phyloP scores from a whole-genome alignment of 441 rosid species.

The Dalechampia spathulata region DNA sequence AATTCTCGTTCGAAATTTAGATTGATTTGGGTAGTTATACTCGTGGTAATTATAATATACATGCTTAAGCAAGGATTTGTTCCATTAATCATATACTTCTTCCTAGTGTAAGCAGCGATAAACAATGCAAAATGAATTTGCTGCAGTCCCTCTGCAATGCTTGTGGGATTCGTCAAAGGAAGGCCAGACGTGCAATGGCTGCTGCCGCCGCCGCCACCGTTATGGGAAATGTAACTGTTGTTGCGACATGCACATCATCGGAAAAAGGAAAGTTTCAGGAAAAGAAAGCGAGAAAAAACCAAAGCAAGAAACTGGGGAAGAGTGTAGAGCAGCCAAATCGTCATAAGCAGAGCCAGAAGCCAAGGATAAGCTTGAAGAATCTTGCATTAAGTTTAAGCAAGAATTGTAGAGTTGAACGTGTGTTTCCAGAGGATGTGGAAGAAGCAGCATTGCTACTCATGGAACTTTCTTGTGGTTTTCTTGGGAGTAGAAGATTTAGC shows the following conservation, averaged over 20 bases:
- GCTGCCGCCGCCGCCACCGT: slow-evolving; percentile 19
- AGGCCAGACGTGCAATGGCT: slow-evolving; percentile 48
- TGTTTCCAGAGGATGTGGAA: slow-evolving; percentile 44
- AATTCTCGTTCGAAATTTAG: no score
- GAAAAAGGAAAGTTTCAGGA: slow-evolving; percentile 27
- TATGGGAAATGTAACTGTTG: not conserved
- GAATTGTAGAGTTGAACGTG: slow-evolving; percentile 26
- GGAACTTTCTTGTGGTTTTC: slow-evolving; percentile 47
- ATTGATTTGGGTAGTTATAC: no score
- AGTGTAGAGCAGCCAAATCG: slow-evolving; percentile 6
- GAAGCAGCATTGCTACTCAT: slow-evolving; percentile 52
- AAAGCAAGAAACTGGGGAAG: slow-evolving; percentile 31
- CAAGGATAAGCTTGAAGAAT: slow-evolving; percentile 25
- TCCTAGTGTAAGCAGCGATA: no score
- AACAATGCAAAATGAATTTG: no score
- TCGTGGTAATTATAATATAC: no score
- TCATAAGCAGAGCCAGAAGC: slow-evolving; percentile 12
- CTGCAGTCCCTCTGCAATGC: slow-evolving; percentile 68
- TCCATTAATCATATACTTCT: no score
- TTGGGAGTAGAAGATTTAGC: slow-evolving; percentile 15
- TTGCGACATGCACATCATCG: not conserved
- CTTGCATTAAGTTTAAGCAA: slow-evolving; percentile 28
- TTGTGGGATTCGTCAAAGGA: slow-evolving; percentile 63
- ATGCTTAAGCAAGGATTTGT: no score
- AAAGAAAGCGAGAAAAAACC: slow-evolving; percentile 28